These are phyloP conservation scores for Neoarthrinium moseri DNA, from an alignment of 2,329 filamentous ascomycete species.

Conservation along the genomic window DNA sequence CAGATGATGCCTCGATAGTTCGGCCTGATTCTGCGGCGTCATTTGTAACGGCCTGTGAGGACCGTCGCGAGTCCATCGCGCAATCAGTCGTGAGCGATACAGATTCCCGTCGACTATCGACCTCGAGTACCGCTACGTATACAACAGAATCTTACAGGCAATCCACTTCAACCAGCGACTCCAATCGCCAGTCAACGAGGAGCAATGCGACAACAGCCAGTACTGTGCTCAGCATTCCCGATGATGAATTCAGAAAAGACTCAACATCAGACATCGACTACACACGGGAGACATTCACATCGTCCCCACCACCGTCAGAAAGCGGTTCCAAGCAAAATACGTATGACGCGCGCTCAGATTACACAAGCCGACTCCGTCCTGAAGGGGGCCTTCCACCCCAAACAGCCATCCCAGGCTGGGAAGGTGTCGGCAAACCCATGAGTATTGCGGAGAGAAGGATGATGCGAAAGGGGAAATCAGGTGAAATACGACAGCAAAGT, in stretches of 20 bases:
- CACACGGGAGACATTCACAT: too few relatives aligned
- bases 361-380: too few relatives aligned
- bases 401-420: too few relatives aligned
- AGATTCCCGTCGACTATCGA: constrained; percentile 15
- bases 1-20: not conserved
- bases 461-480: constrained; percentile 20
- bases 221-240: constrained; percentile 8
- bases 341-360: too few relatives aligned
- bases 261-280: too few relatives aligned
- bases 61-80: not conserved
- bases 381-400: too few relatives aligned
- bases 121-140: not conserved
- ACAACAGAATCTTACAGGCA: constrained; percentile 1
- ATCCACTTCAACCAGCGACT: constrained; percentile 11
- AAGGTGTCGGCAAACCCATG: too few relatives aligned
- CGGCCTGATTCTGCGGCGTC: constrained; percentile 9
- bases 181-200: constrained; percentile 15
- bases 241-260: not conserved
- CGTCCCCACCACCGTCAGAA: too few relatives aligned
- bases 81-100: constrained; percentile 15
- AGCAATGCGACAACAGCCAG: constrained; percentile 15
- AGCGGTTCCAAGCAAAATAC: too few relatives aligned
- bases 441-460: constrained; percentile 20
- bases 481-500: constrained; percentile 19
- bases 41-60: constrained; percentile 8